Conservation (phyloP, 148 eudicot genomes). For the Persicaria tinctoria region DNA sequence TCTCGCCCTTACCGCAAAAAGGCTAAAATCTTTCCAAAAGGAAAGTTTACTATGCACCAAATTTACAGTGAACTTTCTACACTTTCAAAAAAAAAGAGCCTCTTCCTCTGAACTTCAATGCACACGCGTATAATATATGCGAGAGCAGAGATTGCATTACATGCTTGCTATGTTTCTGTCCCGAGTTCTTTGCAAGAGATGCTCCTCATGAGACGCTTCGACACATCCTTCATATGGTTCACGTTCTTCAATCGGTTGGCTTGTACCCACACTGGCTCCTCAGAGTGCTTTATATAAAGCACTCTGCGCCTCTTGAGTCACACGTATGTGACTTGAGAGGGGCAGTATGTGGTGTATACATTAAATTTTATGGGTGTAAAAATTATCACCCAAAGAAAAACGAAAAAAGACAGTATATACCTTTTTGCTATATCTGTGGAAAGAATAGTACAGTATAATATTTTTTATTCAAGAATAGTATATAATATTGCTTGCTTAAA, state of each 20-base stretch:
- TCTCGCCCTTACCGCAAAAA: too few relatives aligned
- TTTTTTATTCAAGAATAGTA: too few relatives aligned
- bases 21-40: not conserved
- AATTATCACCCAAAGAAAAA: too few relatives aligned
- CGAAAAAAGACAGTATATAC: too few relatives aligned
- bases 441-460: too few relatives aligned
- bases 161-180: conserved; percentile 10
- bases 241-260: conserved; percentile 67
- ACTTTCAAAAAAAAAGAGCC: not conserved
- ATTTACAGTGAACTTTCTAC: conserved; percentile 5
- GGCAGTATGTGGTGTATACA: too few relatives aligned
- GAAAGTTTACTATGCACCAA: conserved; percentile 1
- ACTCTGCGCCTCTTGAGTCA: too few relatives aligned
- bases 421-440: too few relatives aligned
- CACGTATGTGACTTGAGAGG: too few relatives aligned
- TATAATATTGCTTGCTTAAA: too few relatives aligned
- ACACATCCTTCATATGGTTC: conserved; percentile 61
- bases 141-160: not conserved
- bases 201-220: conserved; percentile 65
- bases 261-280: conserved; percentile 97
- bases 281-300: too few relatives aligned
- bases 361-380: too few relatives aligned
- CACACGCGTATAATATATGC: not conserved
- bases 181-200: conserved; percentile 38
- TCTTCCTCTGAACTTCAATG: not conserved